Percentiles rank a stretch among this genome's conserved stretches.
These are phyloP conservation scores for Lojkania enalia DNA, from an alignment of 2,329 filamentous ascomycete genomes.

Conservation along the genomic window DNA sequence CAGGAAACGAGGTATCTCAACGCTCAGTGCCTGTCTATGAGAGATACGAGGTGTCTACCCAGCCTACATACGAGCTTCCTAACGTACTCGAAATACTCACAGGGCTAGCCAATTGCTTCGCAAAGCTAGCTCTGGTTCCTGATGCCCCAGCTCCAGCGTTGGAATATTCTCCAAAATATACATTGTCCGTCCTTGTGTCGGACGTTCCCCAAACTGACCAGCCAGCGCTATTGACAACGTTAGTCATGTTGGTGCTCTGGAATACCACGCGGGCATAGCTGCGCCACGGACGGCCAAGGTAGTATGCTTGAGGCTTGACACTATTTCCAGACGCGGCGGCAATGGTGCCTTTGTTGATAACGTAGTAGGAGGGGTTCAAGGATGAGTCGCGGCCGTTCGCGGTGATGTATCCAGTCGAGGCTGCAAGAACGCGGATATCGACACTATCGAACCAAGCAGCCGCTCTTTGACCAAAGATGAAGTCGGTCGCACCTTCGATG, in stretches of 20 bases:
- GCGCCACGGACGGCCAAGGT: conserved; percentile 59
- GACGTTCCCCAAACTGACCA: conserved; percentile 61
- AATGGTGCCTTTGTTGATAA: conserved; percentile 59
- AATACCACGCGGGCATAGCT: conserved; percentile 57
- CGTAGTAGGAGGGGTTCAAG: conserved; percentile 53
- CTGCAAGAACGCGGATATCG: conserved; percentile 52
- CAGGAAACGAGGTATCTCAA: too few species aligned
- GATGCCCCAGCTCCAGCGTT: conserved; percentile 62
- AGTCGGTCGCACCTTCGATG: conserved; percentile 63
- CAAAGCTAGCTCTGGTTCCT: conserved; percentile 58
- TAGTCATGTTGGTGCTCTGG: conserved; percentile 56
- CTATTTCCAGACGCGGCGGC: conserved; percentile 45
- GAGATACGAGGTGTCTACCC: conserved; percentile 38
- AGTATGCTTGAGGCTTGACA: conserved; percentile 48
- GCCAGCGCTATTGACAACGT: conserved; percentile 62
- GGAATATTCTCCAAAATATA: conserved; percentile 61
- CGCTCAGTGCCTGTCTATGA: too few species aligned
- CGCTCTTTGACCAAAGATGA: conserved; percentile 61
- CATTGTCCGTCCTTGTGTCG: conserved; percentile 55
- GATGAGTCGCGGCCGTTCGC: conserved; percentile 39
- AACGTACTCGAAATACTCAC: conserved; percentile 52
- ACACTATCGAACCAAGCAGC: conserved; percentile 57
- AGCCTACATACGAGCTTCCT: conserved; percentile 41
- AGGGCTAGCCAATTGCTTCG: conserved; percentile 45
- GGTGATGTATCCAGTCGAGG: conserved; percentile 47